phyloP scores from a whole-genome alignment of 192 early-diverging fungal genomes.

The Endogone sp. region DNA sequence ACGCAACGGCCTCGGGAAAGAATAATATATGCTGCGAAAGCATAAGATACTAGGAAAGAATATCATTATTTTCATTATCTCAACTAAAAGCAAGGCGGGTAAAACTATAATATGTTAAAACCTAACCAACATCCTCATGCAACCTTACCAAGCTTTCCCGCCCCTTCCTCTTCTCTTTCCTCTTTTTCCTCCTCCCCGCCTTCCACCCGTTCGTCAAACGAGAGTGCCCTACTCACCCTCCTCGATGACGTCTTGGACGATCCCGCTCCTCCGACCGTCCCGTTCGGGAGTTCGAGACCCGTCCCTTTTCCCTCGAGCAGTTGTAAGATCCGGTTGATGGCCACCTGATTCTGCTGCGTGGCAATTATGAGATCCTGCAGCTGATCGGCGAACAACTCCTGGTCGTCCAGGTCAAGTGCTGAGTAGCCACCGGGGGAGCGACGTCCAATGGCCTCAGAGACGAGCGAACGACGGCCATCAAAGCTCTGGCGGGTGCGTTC shows the following conservation, averaged over 20 bases:
- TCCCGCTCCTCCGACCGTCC: neutral
- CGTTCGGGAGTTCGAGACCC: neutral
- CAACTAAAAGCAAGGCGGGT: too few species aligned
- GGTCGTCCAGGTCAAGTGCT: neutral
- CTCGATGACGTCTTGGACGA: neutral
- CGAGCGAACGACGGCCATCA: neutral
- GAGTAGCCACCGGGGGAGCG: neutral
- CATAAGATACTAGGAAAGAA: too few species aligned
- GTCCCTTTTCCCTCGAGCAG: slow-evolving; percentile 7
- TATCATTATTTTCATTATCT: too few species aligned
- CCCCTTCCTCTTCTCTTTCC: too few species aligned
- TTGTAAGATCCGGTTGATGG: slow-evolving; percentile 20
- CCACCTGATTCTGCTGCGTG: slow-evolving; percentile 23
- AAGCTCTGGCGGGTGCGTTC: neutral
- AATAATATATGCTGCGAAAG: too few species aligned
- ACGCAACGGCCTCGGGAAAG: too few species aligned
- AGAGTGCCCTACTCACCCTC: neutral
- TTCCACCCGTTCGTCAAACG: neutral
- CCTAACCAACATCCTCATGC: too few species aligned
- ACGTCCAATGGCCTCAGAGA: neutral
- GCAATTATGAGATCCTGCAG: slow-evolving; percentile 11
- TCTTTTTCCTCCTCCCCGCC: neutral
- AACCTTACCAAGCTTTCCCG: too few species aligned
- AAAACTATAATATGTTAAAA: too few species aligned
- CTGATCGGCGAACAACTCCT: slow-evolving; percentile 16